phyloP scores from a whole-genome alignment of 2,329 filamentous ascomycete genomes.

The Zalaria sp. region DNA sequence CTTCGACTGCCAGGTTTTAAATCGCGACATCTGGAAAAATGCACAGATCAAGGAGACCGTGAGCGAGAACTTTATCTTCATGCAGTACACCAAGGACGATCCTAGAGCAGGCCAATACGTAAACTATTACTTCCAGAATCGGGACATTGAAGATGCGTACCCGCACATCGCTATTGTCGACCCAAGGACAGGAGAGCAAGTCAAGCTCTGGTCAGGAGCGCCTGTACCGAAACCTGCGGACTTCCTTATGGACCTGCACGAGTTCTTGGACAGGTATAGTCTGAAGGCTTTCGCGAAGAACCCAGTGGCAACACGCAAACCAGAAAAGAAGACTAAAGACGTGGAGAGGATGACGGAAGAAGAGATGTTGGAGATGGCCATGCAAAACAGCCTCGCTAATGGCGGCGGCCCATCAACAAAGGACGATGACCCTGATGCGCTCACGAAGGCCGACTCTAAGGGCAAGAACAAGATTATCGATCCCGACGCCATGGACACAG shows the following conservation, averaged over 20 bases:
- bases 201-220: conserved; percentile 86
- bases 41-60: conserved; percentile 63
- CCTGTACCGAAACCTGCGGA: conserved; percentile 64
- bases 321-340: conserved; percentile 50
- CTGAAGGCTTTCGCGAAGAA: conserved; percentile 81
- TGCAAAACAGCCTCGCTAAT: conserved; percentile 71
- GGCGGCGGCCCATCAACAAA: conserved; percentile 32
- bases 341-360: conserved; percentile 89
- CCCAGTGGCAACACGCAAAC: conserved; percentile 67
- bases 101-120: conserved; percentile 65
- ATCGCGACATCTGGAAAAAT: conserved; percentile 94
- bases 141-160: conserved; percentile 78
- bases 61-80: conserved; percentile 84
- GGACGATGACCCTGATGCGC: conserved; percentile 69
- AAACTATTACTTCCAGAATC: conserved; percentile 70
- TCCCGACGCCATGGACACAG: conserved; percentile 14
- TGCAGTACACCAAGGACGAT: conserved; percentile 86
- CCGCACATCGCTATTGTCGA: conserved; percentile 95
- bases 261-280: conserved; percentile 96
- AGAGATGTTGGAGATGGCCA: conserved; percentile 88
- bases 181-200: conserved; percentile 87
- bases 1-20: conserved; percentile 88
- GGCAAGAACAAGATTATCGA: conserved; percentile 41
- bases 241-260: conserved; percentile 81
- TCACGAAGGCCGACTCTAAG: conserved; percentile 52